These are phyloP conservation scores for Singerocomus inundabilis DNA, from an alignment of 1,284 basidiomycete species.

Conservation along the genomic window DNA sequence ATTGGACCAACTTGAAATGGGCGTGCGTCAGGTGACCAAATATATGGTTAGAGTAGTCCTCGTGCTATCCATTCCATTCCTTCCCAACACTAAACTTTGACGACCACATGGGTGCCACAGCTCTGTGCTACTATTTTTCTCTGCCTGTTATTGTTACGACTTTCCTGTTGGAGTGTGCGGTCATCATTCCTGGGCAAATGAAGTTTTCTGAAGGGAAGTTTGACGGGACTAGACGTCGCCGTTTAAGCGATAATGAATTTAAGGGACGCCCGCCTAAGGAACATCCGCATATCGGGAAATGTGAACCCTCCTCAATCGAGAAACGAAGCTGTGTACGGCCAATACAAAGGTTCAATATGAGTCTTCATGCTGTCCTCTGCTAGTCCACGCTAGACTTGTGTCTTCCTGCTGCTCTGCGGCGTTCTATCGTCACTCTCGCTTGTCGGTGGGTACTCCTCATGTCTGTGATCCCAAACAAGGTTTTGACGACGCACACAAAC, in stretches of 20 bases:
- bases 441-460: conserved; percentile 16
- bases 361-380: neutral
- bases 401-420: conserved; percentile 8
- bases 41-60: conserved; percentile 8
- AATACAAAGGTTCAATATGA: conserved; percentile 6
- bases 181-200: conserved; percentile 16
- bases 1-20: conserved; percentile 27
- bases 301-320: conserved; percentile 16
- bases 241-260: conserved; percentile 26
- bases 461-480: conserved; percentile 22
- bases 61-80: conserved; percentile 5
- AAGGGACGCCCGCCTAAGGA: conserved; percentile 22
- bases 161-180: conserved; percentile 1
- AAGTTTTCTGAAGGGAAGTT: conserved; percentile 17
- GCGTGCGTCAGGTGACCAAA: conserved; percentile 8
- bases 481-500: conserved; percentile 22
- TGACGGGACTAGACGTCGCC: conserved; percentile 27
- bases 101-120: conserved; percentile 7
- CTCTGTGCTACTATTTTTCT: conserved; percentile 17
- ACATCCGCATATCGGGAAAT: conserved; percentile 25
- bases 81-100: neutral
- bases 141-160: conserved; percentile 23
- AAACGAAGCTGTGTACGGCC: conserved; percentile 14
- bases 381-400: neutral
- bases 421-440: conserved; percentile 7